A percentile compares a stretch with the other conserved stretches of the same genome.
Conservation (phyloP, 169 alveolate species). For the Miamiensis avidus region DNA sequence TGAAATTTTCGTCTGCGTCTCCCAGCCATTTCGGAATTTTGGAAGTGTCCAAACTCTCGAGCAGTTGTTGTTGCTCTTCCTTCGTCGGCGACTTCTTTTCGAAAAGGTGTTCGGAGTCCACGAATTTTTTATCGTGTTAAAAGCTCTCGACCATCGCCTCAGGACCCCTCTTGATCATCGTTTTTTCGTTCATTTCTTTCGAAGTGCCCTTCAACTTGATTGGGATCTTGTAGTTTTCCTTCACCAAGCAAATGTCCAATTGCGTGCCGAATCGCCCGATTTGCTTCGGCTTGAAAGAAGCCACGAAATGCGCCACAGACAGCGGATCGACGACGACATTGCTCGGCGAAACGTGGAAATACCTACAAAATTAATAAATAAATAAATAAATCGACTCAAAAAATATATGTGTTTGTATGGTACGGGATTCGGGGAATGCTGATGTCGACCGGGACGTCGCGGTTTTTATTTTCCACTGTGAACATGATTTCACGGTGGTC, state of each 20-base stretch:
- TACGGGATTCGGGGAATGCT: conserved; percentile 73
- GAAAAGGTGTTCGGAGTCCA: conserved; percentile 47
- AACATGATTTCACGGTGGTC: conserved; percentile 58
- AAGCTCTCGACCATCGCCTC: conserved; percentile 66
- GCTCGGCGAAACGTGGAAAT: conserved; percentile 44
- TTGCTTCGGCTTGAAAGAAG: conserved; percentile 77
- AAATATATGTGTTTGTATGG: conserved; percentile 41
- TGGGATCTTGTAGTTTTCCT: conserved; percentile 74
- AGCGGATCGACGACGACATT: conserved; percentile 71
- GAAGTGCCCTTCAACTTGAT: conserved; percentile 67
- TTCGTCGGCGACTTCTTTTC: conserved; percentile 11
- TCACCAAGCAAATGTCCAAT: conserved; percentile 63
- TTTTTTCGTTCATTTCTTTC: conserved; percentile 53
- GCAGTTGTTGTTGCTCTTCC: not conserved
- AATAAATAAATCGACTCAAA: too few species aligned
- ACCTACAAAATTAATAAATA: not conserved
- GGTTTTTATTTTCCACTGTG: conserved; percentile 73
- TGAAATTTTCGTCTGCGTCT: conserved; percentile 30
- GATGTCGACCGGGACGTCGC: conserved; percentile 80
- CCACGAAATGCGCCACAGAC: conserved; percentile 57
- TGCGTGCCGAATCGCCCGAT: conserved; percentile 76
- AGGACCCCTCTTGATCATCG: conserved; percentile 67
- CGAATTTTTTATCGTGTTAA: conserved; percentile 52
- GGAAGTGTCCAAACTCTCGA: not conserved
- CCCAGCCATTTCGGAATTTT: conserved; percentile 32